Evolutionary conservation across 176 grass and related monocot genomes (phyloP).

Genomic region (Saccharum spontaneum): DNA sequence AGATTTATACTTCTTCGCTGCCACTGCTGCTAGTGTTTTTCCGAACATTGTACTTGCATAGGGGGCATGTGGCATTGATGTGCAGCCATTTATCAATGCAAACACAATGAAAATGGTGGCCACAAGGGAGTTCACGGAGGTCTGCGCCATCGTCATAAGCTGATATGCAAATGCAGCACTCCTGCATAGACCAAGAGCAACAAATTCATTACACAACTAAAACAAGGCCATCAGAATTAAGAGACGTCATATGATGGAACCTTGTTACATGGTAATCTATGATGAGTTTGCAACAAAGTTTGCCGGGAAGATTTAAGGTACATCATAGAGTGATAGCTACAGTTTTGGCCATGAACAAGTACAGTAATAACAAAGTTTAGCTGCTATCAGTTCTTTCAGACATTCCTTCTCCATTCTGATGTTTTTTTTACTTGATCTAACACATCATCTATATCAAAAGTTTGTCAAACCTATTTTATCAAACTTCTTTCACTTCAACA

Average conservation of each 20-base stretch:
- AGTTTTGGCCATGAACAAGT: background rate
- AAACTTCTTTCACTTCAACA: conserved; percentile 8
- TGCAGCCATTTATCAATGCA: conserved; percentile 85
- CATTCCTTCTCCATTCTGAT: background rate
- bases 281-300: background rate
- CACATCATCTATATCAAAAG: background rate
- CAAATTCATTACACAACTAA: background rate
- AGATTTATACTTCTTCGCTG: conserved; percentile 64
- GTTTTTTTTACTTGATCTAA: background rate
- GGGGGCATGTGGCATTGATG: conserved; percentile 77
- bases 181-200: conserved; percentile 45
- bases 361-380: background rate
- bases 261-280: background rate
- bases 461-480: background rate
- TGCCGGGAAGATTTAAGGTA: background rate
- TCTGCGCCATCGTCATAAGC: conserved; percentile 72
- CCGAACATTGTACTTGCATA: conserved; percentile 80
- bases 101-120: conserved; percentile 72
- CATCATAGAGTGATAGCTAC: background rate
- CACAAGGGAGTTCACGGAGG: conserved; percentile 70
- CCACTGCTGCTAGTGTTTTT: conserved; percentile 62
- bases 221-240: background rate
- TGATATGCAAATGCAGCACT: conserved; percentile 77
- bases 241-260: background rate
- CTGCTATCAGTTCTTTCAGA: background rate